These are phyloP conservation scores for Candida bentonensis DNA, from an alignment of 805 yeast species.

Conservation along the genomic window DNA sequence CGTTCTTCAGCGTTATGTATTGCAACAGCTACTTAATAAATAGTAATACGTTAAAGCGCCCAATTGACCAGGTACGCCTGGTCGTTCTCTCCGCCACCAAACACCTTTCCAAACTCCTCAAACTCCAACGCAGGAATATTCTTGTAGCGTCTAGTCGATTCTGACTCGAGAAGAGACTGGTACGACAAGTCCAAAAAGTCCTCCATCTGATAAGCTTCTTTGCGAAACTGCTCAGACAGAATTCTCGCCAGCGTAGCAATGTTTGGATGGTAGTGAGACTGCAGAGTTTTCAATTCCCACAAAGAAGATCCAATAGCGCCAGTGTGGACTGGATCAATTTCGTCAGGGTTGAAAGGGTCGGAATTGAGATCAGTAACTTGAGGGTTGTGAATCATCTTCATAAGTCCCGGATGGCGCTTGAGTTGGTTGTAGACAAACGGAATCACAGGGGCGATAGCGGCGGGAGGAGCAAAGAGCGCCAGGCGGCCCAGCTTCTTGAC, in stretches of 20 bases:
- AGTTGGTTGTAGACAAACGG: slow-evolving; percentile 87
- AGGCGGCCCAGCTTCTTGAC: slow-evolving; percentile 70
- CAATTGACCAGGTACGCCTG: background rate
- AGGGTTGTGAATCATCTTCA: slow-evolving; percentile 61
- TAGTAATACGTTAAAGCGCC: background rate
- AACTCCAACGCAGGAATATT: slow-evolving; percentile 55
- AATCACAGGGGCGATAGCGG: slow-evolving; percentile 72
- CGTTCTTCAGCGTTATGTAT: too few relatives aligned
- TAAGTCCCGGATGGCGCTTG: slow-evolving; percentile 88
- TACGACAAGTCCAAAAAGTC: slow-evolving; percentile 92
- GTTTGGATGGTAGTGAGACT: slow-evolving; percentile 87
- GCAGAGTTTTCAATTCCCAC: slow-evolving; percentile 79
- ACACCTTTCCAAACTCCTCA: slow-evolving; percentile 14
- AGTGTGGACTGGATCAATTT: slow-evolving; percentile 63
- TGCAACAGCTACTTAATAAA: background rate
- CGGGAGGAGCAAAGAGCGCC: slow-evolving; percentile 65
- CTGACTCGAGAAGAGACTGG: slow-evolving; percentile 44
- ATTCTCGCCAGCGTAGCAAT: slow-evolving; percentile 85
- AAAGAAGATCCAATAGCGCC: slow-evolving; percentile 72
- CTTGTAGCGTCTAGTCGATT: slow-evolving; percentile 23
- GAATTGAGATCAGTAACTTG: slow-evolving; percentile 21
- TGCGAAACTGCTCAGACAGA: slow-evolving; percentile 73
- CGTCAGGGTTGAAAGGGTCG: slow-evolving; percentile 58
- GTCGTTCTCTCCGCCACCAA: slow-evolving; percentile 13
- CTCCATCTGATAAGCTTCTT: slow-evolving; percentile 76